A percentile compares a stretch with the other conserved stretches of the same genome.
phyloP scores from a whole-genome alignment of 176 grass and related monocot genomes.

The Phoenix dactylifera region DNA sequence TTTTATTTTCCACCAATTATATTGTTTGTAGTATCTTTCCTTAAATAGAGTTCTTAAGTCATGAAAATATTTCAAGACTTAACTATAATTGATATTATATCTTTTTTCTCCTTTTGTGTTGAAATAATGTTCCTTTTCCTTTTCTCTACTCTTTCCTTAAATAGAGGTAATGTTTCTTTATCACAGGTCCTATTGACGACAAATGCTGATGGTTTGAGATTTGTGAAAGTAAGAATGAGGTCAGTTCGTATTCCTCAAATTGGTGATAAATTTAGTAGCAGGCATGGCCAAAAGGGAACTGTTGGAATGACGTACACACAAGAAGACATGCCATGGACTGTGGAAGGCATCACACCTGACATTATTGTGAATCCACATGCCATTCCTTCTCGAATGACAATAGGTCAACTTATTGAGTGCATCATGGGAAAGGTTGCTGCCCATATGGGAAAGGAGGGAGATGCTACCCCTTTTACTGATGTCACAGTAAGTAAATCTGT shows the following conservation, averaged over 20 bases:
- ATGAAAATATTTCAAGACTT: no score
- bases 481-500: slow-evolving; percentile 77
- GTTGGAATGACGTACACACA: slow-evolving; percentile 99
- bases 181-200: slow-evolving; percentile 90
- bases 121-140: neutral
- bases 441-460: slow-evolving; percentile 91
- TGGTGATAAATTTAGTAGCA: slow-evolving; percentile 96
- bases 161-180: neutral
- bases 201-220: slow-evolving; percentile 97
- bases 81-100: no score
- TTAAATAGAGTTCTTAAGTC: no score
- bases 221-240: slow-evolving; percentile 95
- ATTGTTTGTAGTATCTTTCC: neutral
- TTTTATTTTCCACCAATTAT: neutral
- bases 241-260: slow-evolving; percentile 97
- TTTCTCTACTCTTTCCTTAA: no score
- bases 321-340: slow-evolving; percentile 99
- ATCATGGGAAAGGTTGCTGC: slow-evolving; percentile 99
- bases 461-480: slow-evolving; percentile 97
- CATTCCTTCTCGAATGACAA: slow-evolving; percentile 98
- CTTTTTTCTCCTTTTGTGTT: neutral
- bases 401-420: slow-evolving; percentile 95
- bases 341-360: slow-evolving; percentile 96
- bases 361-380: slow-evolving; percentile 99
- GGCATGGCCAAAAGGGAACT: slow-evolving; percentile 98